Percentiles rank a stretch among this genome's conserved stretches.
Conservation (phyloP, 2,329 filamentous ascomycete genomes). For the Diaporthe vaccinii region DNA sequence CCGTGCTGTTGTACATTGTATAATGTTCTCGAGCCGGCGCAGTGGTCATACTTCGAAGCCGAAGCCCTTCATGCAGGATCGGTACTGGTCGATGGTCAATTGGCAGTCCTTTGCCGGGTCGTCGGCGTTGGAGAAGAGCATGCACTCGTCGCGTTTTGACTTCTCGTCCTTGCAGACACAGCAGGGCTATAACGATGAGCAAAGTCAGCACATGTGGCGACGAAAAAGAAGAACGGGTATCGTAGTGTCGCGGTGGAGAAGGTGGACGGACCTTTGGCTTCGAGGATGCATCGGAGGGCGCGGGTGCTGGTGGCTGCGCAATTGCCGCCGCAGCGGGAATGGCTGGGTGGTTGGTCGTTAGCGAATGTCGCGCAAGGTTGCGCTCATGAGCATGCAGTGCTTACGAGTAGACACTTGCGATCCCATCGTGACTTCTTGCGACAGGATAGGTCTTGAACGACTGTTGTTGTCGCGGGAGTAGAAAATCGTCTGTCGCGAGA, state of each 20-base stretch:
- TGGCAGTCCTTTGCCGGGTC: conserved; percentile 89
- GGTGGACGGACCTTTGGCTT: conserved; percentile 39
- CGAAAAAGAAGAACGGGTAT: not conserved
- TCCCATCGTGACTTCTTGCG: conserved; percentile 28
- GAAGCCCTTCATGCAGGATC: conserved; percentile 91
- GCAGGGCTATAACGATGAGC: conserved; percentile 78
- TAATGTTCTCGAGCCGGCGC: not conserved
- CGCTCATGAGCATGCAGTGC: not conserved
- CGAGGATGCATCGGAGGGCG: conserved; percentile 22
- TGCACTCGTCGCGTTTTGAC: conserved; percentile 93
- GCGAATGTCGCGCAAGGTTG: not conserved
- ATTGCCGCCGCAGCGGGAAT: conserved; percentile 30
- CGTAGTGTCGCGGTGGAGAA: not conserved
- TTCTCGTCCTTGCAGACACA: conserved; percentile 99
- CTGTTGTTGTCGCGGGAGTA: not conserved
- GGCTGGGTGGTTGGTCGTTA: conserved; percentile 22
- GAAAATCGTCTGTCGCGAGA: conserved; percentile 24
- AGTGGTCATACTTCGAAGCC: conserved; percentile 78
- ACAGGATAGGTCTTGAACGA: not conserved
- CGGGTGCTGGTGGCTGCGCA: conserved; percentile 15
- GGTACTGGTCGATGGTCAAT: conserved; percentile 86
- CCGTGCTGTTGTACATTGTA: conserved; percentile 39
- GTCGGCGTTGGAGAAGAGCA: conserved; percentile 92
- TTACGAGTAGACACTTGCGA: conserved; percentile 37
- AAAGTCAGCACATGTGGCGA: not conserved